These are phyloP conservation scores for Dianthus caryophyllus DNA, from an alignment of 148 eudicot genomes.

Conservation along the genomic window DNA sequence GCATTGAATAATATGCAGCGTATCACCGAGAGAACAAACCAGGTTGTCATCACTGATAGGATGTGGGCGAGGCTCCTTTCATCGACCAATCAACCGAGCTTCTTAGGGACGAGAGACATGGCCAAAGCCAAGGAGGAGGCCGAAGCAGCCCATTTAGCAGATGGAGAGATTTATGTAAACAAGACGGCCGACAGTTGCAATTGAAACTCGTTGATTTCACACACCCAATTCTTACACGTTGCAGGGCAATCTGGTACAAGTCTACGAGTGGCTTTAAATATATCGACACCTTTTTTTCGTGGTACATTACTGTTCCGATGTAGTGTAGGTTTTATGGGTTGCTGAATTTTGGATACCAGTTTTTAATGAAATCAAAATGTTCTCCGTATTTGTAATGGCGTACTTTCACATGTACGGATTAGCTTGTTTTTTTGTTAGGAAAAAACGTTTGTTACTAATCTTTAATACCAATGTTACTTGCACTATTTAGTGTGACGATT, in stretches of 20 bases:
- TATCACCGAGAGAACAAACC: constrained; percentile 50
- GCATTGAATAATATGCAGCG: constrained; percentile 41
- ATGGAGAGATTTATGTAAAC: constrained; percentile 1
- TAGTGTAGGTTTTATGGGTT: background rate
- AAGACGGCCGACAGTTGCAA: constrained; percentile 9
- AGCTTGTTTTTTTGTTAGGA: too few relatives aligned
- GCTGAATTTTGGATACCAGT: background rate
- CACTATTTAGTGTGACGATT: too few relatives aligned
- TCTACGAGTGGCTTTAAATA: too few relatives aligned
- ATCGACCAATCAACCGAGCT: too few relatives aligned
- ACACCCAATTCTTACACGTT: too few relatives aligned
- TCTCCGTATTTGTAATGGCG: too few relatives aligned
- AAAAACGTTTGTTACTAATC: too few relatives aligned
- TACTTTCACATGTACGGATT: too few relatives aligned
- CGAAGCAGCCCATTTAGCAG: constrained; percentile 3
- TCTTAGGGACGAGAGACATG: constrained; percentile 37
- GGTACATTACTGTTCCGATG: background rate
- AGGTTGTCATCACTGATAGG: constrained; percentile 71
- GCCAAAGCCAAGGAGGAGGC: constrained; percentile 32
- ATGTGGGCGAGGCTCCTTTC: constrained; percentile 93
- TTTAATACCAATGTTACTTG: too few relatives aligned
- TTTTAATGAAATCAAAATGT: too few relatives aligned
- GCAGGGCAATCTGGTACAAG: too few relatives aligned
- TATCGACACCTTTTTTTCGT: background rate
- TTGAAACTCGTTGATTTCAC: too few relatives aligned